Evolutionary conservation across 805 yeast genomes (phyloP).

Genomic region (Candida schatavii): DNA sequence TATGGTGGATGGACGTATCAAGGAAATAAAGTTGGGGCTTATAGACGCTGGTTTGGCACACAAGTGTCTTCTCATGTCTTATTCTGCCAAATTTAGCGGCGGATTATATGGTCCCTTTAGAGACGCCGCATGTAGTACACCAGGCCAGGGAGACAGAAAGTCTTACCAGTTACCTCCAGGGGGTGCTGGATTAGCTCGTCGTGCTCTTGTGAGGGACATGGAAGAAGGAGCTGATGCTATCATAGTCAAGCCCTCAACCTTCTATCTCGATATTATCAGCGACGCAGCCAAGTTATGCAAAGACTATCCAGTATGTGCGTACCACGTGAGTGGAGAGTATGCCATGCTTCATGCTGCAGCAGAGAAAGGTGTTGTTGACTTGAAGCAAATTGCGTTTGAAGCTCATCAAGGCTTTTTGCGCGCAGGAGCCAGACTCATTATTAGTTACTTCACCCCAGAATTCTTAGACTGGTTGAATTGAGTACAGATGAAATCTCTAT

Average conservation of each 20-base stretch:
- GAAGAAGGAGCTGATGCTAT: slow-evolving; percentile 94
- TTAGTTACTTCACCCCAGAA: slow-evolving; percentile 93
- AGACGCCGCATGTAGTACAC: slow-evolving; percentile 93
- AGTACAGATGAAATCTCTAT: neutral
- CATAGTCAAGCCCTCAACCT: slow-evolving; percentile 94
- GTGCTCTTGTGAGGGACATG: slow-evolving; percentile 85
- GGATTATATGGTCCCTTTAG: slow-evolving; percentile 94
- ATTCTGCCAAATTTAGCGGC: slow-evolving; percentile 92
- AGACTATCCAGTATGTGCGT: slow-evolving; percentile 89
- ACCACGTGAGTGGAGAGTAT: slow-evolving; percentile 95
- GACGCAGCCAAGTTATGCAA: slow-evolving; percentile 81
- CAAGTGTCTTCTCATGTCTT: slow-evolving; percentile 84
- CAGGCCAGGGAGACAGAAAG: slow-evolving; percentile 87
- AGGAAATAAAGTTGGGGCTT: slow-evolving; percentile 82
- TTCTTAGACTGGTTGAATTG: slow-evolving; percentile 87
- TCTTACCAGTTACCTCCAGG: slow-evolving; percentile 92
- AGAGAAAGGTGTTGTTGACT: slow-evolving; percentile 87
- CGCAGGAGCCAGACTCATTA: slow-evolving; percentile 92
- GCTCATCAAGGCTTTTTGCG: slow-evolving; percentile 87
- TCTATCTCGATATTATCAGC: slow-evolving; percentile 84
- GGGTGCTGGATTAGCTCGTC: slow-evolving; percentile 88
- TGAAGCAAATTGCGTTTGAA: slow-evolving; percentile 80
- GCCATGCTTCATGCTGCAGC: slow-evolving; percentile 99
- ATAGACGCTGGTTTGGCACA: slow-evolving; percentile 82
- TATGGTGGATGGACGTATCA: slow-evolving; percentile 94